Evolutionary conservation across 1,284 basidiomycete genomes (phyloP).

Genomic region (Earliella scabrosa): DNA sequence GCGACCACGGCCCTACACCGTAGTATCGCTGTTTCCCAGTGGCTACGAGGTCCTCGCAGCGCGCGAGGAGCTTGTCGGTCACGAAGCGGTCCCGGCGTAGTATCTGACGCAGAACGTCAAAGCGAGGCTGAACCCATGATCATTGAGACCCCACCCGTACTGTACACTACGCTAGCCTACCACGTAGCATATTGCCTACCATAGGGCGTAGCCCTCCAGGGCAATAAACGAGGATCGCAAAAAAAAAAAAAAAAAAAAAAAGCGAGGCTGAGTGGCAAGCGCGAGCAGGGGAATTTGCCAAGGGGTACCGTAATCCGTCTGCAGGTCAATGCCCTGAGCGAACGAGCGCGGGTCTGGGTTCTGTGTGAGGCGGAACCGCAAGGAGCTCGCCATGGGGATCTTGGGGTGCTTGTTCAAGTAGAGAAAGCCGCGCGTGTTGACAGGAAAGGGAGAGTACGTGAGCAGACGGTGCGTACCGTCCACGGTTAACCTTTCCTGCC

Average conservation of each 20-base stretch:
- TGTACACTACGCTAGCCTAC: too few species aligned
- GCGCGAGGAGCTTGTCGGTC: not conserved
- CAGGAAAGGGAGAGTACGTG: conserved; percentile 15
- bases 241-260: too few species aligned
- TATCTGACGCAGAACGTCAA: not conserved
- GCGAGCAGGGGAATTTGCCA: conserved; percentile 15
- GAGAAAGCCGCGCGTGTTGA: conserved; percentile 16
- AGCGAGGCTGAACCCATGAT: too few species aligned
- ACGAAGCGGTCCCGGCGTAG: conserved; percentile 1
- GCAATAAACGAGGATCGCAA: too few species aligned
- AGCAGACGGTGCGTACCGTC: not conserved
- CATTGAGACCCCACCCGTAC: too few species aligned
- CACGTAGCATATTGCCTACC: too few species aligned
- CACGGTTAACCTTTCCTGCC: not conserved
- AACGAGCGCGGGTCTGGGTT: not conserved
- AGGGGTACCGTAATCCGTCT: conserved; percentile 5
- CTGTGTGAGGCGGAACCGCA: conserved; percentile 17
- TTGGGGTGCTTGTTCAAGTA: conserved; percentile 7
- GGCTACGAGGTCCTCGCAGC: not conserved
- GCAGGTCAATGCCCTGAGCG: conserved; percentile 9
- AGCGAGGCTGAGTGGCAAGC: too few species aligned
- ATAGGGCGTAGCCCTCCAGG: too few species aligned
- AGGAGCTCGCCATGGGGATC: conserved; percentile 4
- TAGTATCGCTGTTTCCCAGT: too few species aligned
- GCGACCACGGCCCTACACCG: conserved; percentile 1